A percentile compares a stretch with the other conserved stretches of the same genome.
These are phyloP conservation scores for Nevesoporus exiguus DNA, from an alignment of 768 basidiomycete species.

Conservation along the genomic window DNA sequence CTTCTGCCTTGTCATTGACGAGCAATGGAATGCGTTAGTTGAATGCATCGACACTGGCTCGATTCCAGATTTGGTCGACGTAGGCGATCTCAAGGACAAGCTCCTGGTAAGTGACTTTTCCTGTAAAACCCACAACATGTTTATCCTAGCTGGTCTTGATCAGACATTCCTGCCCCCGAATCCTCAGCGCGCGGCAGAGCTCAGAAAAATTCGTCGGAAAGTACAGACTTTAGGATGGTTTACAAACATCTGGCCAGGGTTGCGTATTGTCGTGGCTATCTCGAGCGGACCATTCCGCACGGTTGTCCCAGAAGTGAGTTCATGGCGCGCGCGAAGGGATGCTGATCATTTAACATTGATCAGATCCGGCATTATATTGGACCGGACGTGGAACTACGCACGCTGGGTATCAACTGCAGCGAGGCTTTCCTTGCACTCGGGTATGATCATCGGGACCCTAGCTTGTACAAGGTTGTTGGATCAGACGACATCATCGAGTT, in stretches of 20 bases:
- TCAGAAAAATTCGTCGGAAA: conserved; percentile 10
- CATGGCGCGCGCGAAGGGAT: background rate
- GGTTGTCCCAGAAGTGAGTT: conserved; percentile 20
- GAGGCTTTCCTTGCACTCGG: conserved; percentile 22
- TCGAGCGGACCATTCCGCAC: conserved; percentile 24
- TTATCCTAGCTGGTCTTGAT: background rate
- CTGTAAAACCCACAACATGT: background rate
- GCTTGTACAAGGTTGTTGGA: conserved; percentile 21
- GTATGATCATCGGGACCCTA: conserved; percentile 23
- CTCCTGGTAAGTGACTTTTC: background rate
- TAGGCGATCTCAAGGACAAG: conserved; percentile 13
- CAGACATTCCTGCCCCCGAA: conserved; percentile 18
- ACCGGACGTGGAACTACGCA: conserved; percentile 17
- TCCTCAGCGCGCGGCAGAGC: conserved; percentile 14
- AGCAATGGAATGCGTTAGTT: conserved; percentile 22
- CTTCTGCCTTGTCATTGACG: conserved; percentile 18
- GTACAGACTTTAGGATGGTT: conserved; percentile 17
- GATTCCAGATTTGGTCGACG: conserved; percentile 13
- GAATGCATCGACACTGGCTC: conserved; percentile 15
- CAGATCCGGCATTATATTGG: conserved; percentile 20
- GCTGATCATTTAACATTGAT: background rate
- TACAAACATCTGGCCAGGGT: conserved; percentile 18
- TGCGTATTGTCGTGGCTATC: conserved; percentile 16
- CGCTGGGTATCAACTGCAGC: conserved; percentile 23
- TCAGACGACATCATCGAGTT: conserved; percentile 26